Evolutionary conservation across 208 protist genomes (phyloP), one percentile per base, ranked within the genome.

Genomic region (Crithidia fasciculata): DNA sequence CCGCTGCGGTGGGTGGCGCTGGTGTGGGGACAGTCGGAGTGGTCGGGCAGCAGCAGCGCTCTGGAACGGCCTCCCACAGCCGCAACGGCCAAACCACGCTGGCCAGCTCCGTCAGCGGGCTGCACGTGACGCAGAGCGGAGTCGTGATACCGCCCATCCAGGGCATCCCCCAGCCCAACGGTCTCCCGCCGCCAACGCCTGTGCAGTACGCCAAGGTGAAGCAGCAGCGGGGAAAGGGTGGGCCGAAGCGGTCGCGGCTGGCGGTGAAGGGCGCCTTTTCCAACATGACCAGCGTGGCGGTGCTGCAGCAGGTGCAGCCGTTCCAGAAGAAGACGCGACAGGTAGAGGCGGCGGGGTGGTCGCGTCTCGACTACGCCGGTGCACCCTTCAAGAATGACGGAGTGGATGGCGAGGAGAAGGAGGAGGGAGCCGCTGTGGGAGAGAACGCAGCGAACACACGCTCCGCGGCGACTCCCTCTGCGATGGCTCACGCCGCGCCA

Each of bases 221-320:
- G 36, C 28, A 56, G 7, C 79, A 84, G 28, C 28, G 28, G 41
- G 39, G n/a, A 16, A 59, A 39, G 39, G 53, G 12, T 6, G 63
- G 13, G 16, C 53, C 62, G 40, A 55, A 52, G 19, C 63, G 63
- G 0, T 40, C 12, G 12, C 49, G 43, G 0, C 16, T 76, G 4
- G 69, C 79, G 16, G 54, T 56, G 19, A 83, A 76, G 60, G 79
- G 73, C 0, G 71, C 72, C 13, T 83, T 83, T 41, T 83, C 79
- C 3, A 76, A 60, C 28, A 39, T 73, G 56, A 76, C 69, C 37
- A 83, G 63, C 28, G 18, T 74, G 0, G 75, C 59, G 7, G 72
- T 83, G 8, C 74, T 83, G 10, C 55, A 76, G 55, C 72, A 65
- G 36, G 53, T 74, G 39, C 52, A 66, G 67, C 62, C 67, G 7